Evolutionary conservation across 129 eudicot species (phyloP).

Genomic region (Rutidosis leptorrhynchoides): DNA sequence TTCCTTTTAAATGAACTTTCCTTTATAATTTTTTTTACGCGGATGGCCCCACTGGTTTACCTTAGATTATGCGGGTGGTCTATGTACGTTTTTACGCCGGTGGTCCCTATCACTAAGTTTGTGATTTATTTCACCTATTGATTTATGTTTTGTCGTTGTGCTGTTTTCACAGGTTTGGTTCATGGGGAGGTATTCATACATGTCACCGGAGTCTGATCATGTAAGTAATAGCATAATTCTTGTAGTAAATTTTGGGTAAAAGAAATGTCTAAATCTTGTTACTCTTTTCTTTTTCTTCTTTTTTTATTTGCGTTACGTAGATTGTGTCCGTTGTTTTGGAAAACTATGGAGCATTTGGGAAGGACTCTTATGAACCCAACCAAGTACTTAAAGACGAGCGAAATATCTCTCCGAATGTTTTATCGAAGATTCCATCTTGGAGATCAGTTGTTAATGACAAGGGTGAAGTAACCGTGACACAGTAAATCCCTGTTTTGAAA

Average conservation of each 20-base stretch:
- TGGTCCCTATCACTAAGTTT: too few species aligned
- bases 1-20: neutral
- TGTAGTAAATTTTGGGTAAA: neutral
- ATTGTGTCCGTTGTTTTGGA: conserved; percentile 65
- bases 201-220: conserved; percentile 59
- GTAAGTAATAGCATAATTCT: conserved; percentile 37
- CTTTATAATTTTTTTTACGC: neutral
- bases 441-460: conserved; percentile 53
- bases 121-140: conserved; percentile 6
- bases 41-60: too few species aligned
- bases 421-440: conserved; percentile 61
- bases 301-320: conserved; percentile 40
- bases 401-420: conserved; percentile 32
- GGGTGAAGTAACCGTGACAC: conserved; percentile 48
- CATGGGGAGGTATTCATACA: conserved; percentile 66
- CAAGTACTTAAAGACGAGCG: conserved; percentile 38
- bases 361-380: conserved; percentile 26
- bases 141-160: neutral
- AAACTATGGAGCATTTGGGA: conserved; percentile 43
- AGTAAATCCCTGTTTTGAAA: conserved; percentile 34
- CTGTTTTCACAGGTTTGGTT: conserved; percentile 56
- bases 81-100: too few species aligned
- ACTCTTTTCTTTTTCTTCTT: conserved; percentile 24
- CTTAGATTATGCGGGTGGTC: too few species aligned
- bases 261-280: neutral